phyloP scores from a whole-genome alignment of 2,329 filamentous ascomycete species.

The Graphiopsis chlorocephala region DNA sequence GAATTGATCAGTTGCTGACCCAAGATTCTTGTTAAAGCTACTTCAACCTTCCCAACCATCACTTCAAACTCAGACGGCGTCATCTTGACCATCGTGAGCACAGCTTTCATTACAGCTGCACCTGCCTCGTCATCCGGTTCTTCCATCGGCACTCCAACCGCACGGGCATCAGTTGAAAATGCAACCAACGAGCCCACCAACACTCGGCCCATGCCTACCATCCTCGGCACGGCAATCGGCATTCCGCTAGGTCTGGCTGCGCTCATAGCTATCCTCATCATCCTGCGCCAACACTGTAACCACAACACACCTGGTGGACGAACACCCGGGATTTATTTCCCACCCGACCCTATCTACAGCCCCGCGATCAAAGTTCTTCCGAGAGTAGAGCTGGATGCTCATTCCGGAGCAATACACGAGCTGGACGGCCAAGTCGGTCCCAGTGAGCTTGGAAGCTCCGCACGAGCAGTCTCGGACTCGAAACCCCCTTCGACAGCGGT shows the following conservation, averaged over 20 bases:
- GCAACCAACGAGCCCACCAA: not conserved
- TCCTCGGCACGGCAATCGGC: not conserved
- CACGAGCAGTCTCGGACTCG: not conserved
- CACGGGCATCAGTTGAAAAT: not conserved
- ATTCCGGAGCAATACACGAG: not conserved
- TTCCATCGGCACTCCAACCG: too few relatives aligned
- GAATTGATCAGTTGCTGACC: too few relatives aligned
- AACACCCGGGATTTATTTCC: not conserved
- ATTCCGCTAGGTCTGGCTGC: not conserved
- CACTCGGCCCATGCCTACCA: not conserved
- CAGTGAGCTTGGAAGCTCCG: not conserved
- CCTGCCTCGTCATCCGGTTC: too few relatives aligned
- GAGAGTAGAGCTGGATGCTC: not conserved
- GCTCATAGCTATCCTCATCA: not conserved
- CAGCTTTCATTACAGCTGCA: too few relatives aligned
- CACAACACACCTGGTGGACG: not conserved
- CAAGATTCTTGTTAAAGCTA: too few relatives aligned
- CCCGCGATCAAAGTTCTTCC: not conserved
- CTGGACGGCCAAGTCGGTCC: not conserved
- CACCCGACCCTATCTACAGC: not conserved
- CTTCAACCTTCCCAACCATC: too few relatives aligned
- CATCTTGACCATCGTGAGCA: too few relatives aligned
- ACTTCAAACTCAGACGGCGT: too few relatives aligned
- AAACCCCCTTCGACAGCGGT: not conserved
- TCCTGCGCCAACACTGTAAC: not conserved